A percentile compares a stretch with the other conserved stretches of the same genome.
phyloP scores from a whole-genome alignment of 257 asterid genomes.

The Echium plantagineum region DNA sequence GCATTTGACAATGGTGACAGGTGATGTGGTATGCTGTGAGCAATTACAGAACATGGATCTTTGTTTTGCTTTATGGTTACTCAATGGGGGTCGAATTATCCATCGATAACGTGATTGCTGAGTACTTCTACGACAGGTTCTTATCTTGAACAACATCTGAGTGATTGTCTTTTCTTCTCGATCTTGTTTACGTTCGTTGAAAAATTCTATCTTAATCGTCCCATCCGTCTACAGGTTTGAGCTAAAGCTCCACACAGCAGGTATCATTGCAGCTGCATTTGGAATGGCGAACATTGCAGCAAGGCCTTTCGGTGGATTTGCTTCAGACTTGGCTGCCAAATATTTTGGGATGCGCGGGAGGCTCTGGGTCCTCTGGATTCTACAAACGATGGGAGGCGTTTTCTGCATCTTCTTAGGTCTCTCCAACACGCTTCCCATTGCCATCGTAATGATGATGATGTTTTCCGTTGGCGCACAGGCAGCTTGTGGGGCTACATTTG shows the following conservation, averaged over 20 bases:
- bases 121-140: conserved; percentile 46
- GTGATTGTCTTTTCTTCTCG: too few relatives aligned
- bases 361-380: conserved; percentile 44
- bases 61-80: conserved; percentile 48
- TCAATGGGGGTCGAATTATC: conserved; percentile 68
- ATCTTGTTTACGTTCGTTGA: too few relatives aligned
- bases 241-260: conserved; percentile 41
- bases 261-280: conserved; percentile 47
- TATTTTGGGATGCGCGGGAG: conserved; percentile 58
- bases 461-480: conserved; percentile 55
- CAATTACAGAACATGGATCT: conserved; percentile 67
- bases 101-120: conserved; percentile 48
- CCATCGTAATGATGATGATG: conserved; percentile 41
- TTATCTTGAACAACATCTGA: not conserved
- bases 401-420: conserved; percentile 44
- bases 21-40: conserved; percentile 44
- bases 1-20: conserved; percentile 11
- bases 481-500: conserved; percentile 41
- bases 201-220: too few relatives aligned
- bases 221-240: too few relatives aligned
- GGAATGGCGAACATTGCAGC: conserved; percentile 55
- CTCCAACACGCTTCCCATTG: conserved; percentile 25
- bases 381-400: conserved; percentile 46
- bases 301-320: conserved; percentile 49
- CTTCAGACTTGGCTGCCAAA: conserved; percentile 34